Conservation (phyloP, 371 early-diverging fungal genomes). For the Haplosporangium sp. region DNA sequence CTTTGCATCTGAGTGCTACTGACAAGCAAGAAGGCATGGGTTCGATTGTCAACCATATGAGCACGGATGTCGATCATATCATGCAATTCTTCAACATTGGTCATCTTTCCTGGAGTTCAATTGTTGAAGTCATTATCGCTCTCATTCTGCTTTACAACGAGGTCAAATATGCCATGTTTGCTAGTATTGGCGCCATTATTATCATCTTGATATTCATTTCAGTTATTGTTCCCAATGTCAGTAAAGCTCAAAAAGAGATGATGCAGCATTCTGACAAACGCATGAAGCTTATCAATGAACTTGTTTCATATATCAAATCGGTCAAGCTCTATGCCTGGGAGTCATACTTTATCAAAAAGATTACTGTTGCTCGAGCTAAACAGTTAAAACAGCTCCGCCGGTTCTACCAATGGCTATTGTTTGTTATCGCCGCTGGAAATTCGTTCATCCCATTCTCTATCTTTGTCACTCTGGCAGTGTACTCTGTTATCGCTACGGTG, state of each 20-base stretch:
- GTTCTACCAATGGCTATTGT: slow-evolving; percentile 40
- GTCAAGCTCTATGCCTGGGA: slow-evolving; percentile 72
- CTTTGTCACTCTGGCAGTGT: slow-evolving; percentile 57
- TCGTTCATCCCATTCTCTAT: slow-evolving; percentile 61
- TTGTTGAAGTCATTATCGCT: slow-evolving; percentile 84
- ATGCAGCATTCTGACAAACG: slow-evolving; percentile 47
- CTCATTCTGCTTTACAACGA: slow-evolving; percentile 77
- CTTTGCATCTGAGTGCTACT: slow-evolving; percentile 79
- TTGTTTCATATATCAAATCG: slow-evolving; percentile 52
- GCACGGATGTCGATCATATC: slow-evolving; percentile 84
- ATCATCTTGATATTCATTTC: slow-evolving; percentile 2
- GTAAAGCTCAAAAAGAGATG: slow-evolving; percentile 32
- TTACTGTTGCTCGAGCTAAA: slow-evolving; percentile 63
- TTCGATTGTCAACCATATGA: slow-evolving; percentile 88
- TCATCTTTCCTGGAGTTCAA: slow-evolving; percentile 75
- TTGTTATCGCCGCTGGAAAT: slow-evolving; percentile 34
- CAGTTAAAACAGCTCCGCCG: slow-evolving; percentile 59
- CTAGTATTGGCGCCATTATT: slow-evolving; percentile 24
- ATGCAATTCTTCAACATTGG: slow-evolving; percentile 62
- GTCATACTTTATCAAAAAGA: slow-evolving; percentile 55
- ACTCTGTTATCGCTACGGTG: slow-evolving; percentile 64
- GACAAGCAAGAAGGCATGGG: slow-evolving; percentile 80
- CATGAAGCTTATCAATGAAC: slow-evolving; percentile 57
- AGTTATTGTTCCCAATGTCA: slow-evolving; percentile 1
- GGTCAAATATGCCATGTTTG: slow-evolving; percentile 44